Base-by-base conservation (phyloP, 768 basidiomycete species). In the Naganishia vaughanmartiniae region DNA sequence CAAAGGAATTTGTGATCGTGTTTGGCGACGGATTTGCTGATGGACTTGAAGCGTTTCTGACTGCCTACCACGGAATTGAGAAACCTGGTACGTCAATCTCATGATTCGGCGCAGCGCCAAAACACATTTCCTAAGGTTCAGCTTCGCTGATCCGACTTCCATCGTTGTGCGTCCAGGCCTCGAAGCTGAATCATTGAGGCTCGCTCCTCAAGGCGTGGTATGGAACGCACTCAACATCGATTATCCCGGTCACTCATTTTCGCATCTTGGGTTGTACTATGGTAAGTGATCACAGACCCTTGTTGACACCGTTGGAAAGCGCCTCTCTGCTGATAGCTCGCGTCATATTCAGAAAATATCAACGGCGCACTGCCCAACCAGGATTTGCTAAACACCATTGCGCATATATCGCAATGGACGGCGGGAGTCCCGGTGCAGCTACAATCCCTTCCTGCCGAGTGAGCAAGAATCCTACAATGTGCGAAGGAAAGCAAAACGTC, bases 301-400 rank as follows among this genome's bases (percentile, higher is more conserved):
- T n/a, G n/a, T n/a, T n/a, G n/a, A n/a, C n/a, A n/a, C n/a, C n/a
- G n/a, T n/a, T n/a, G n/a, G n/a, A n/a, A 12, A 36, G 36, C 6
- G 36, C 42, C 10, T 24, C 19, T n/a, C 10, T 33, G n/a, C 28
- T 53, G 11, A 39, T 31, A 12, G 17, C 51, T 67, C 12, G 54
- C 26, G 24, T 15, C 4, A 36, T 26, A n/a, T 21, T 6, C 79
- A 98, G 95, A 98, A 85, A 96, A 95, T 15, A 84, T 92, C 3
- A 97, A 98, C 77, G 96, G 93, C 26, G 89, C 93, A 26, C 84
- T 98, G 54, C 93, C 96, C 4, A 99, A 99, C 77, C 93, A 97
- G 81, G 96, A 99, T 80, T 84, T 96, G 1, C 82, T 96, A 69
- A 97, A 96, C 78, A 89, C 92, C 0, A 85, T 92, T 56, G 83